Evolutionary conservation across 768 basidiomycete genomes (phyloP).

Genomic region (Rickenella mellea): DNA sequence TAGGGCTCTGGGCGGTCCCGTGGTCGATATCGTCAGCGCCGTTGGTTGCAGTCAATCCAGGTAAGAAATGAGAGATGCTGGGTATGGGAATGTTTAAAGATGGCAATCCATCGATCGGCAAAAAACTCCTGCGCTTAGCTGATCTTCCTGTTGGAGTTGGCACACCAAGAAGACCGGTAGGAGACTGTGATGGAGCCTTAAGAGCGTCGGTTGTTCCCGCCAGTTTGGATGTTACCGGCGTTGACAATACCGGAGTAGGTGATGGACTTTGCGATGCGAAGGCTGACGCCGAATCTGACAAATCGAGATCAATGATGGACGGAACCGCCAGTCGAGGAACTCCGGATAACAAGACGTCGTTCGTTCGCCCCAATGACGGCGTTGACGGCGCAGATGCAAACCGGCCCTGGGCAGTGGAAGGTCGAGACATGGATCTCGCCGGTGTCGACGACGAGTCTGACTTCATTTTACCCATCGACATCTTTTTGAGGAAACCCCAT

Average conservation of each 20-base stretch:
- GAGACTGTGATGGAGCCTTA: slow-evolving; percentile 6
- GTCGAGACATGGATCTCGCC: slow-evolving; percentile 19
- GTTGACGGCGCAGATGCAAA: neutral
- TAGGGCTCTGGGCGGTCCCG: slow-evolving; percentile 15
- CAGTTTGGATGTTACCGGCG: too few species aligned
- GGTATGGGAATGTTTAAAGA: slow-evolving; percentile 53
- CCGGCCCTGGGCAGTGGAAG: slow-evolving; percentile 4
- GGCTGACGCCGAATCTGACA: slow-evolving; percentile 8
- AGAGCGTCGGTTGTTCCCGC: too few species aligned
- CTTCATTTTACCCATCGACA: slow-evolving; percentile 93
- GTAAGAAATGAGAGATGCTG: slow-evolving; percentile 52
- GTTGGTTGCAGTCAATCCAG: slow-evolving; percentile 35
- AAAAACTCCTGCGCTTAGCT: slow-evolving; percentile 77
- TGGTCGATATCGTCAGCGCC: slow-evolving; percentile 24
- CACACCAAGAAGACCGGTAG: slow-evolving; percentile 29
- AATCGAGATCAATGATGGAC: too few species aligned
- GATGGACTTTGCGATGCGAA: neutral
- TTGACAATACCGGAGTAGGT: slow-evolving; percentile 1
- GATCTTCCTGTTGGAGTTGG: slow-evolving; percentile 37
- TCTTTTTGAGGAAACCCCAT: slow-evolving; percentile 97
- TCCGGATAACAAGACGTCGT: slow-evolving; percentile 5
- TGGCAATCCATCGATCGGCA: slow-evolving; percentile 70
- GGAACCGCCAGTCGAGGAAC: slow-evolving; percentile 8
- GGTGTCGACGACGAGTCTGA: slow-evolving; percentile 35
- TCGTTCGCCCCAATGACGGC: too few species aligned